Conservation (phyloP, 257 asterid genomes). For the Lithospermum erythrorhizon region DNA sequence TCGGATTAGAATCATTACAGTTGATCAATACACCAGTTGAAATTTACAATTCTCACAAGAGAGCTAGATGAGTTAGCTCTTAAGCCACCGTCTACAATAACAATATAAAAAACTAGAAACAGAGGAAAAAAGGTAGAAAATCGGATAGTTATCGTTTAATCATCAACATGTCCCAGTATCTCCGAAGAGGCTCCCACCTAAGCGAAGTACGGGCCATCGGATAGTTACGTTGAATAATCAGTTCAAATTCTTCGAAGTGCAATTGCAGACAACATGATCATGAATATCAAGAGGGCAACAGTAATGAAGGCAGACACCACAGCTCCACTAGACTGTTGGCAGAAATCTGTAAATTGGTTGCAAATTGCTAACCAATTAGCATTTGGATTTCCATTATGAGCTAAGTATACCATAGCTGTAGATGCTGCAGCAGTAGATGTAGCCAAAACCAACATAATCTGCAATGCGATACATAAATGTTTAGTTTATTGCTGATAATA, state of each 20-base stretch:
- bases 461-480: background rate
- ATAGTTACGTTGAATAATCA: background rate
- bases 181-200: no score
- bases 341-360: conserved; percentile 47
- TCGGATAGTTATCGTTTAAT: no score
- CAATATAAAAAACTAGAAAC: no score
- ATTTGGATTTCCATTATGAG: conserved; percentile 48
- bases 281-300: conserved; percentile 30
- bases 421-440: conserved; percentile 50
- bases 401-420: conserved; percentile 63
- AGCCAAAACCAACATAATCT: conserved; percentile 43
- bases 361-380: conserved; percentile 69
- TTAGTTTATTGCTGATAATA: no score
- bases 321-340: conserved; percentile 40
- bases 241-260: conserved; percentile 32
- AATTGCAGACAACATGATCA: conserved; percentile 43
- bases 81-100: no score
- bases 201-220: no score
- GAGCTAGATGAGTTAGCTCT: no score
- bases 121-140: no score
- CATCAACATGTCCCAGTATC: background rate
- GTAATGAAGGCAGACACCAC: conserved; percentile 40
- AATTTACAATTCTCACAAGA: no score
- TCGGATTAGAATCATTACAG: no score
- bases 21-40: no score